Conservation (phyloP, 2,329 filamentous ascomycete species). For the Aureobasidium vineae region DNA sequence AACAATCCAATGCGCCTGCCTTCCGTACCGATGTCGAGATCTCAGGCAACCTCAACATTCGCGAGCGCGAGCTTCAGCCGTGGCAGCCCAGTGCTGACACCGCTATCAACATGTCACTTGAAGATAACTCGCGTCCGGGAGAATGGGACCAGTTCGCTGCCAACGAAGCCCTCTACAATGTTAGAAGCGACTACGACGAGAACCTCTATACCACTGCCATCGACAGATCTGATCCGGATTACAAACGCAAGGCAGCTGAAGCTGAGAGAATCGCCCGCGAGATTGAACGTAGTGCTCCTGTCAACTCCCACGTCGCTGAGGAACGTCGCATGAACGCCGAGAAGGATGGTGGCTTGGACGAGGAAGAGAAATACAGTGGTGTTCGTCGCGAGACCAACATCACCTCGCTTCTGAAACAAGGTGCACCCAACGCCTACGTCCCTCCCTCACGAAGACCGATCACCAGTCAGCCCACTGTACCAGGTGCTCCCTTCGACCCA, state of each 20-base stretch:
- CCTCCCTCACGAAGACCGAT: slow-evolving; percentile 85
- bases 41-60: slow-evolving; percentile 61
- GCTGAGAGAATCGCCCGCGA: slow-evolving; percentile 84
- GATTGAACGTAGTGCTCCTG: slow-evolving; percentile 73
- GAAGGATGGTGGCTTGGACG: slow-evolving; percentile 68
- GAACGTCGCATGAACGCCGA: slow-evolving; percentile 69
- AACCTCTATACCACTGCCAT: slow-evolving; percentile 92
- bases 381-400: slow-evolving; percentile 66
- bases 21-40: slow-evolving; percentile 91
- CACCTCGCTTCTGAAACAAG: slow-evolving; percentile 59
- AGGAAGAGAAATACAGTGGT: slow-evolving; percentile 97
- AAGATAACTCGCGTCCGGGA: slow-evolving; percentile 46
- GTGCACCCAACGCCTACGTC: slow-evolving; percentile 73
- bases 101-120: slow-evolving; percentile 64
- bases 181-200: slow-evolving; percentile 89
- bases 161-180: slow-evolving; percentile 83
- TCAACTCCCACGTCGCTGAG: slow-evolving; percentile 82
- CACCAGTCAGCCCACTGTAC: slow-evolving; percentile 67
- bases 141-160: slow-evolving; percentile 92
- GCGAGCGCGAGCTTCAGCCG: slow-evolving; percentile 73
- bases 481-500: slow-evolving; percentile 76
- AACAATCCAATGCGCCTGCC: slow-evolving; percentile 61
- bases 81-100: slow-evolving; percentile 71
- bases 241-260: slow-evolving; percentile 71
- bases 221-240: slow-evolving; percentile 77